A percentile compares a stretch with the other conserved stretches of the same genome.
Evolutionary conservation across 1,284 basidiomycete species (phyloP).

Genomic region (Ceratorhiza oryzae-sativae): DNA sequence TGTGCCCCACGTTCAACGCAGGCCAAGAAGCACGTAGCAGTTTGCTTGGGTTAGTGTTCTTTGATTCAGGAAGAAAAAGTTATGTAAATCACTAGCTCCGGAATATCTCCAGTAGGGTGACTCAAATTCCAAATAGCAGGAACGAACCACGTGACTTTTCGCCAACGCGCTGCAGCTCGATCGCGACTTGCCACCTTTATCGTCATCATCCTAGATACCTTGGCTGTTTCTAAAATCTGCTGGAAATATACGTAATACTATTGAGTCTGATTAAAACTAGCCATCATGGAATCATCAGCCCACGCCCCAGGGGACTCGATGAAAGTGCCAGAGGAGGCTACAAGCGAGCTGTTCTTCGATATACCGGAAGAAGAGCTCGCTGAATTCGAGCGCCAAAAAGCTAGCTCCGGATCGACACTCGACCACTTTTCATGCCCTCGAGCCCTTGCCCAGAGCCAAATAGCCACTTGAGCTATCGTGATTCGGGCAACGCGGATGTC

Average conservation of each 20-base stretch:
- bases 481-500: constrained; percentile 6
- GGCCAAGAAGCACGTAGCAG: not conserved
- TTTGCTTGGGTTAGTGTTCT: too few relatives aligned
- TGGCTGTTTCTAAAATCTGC: not conserved
- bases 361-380: constrained; percentile 6
- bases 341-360: constrained; percentile 17
- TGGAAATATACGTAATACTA: not conserved
- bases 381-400: constrained; percentile 8
- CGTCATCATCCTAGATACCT: not conserved
- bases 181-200: not conserved
- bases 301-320: not conserved
- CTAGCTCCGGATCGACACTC: not conserved
- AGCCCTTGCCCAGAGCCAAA: not conserved
- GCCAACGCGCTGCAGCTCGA: not conserved
- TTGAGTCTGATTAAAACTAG: not conserved
- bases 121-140: not conserved
- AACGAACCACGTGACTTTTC: not conserved
- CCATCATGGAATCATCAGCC: not conserved
- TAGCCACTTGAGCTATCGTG: not conserved
- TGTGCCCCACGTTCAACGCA: not conserved
- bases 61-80: too few relatives aligned
- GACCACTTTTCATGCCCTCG: constrained; percentile 19
- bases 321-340: not conserved
- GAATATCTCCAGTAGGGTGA: too few relatives aligned
- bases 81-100: too few relatives aligned